Conservation (phyloP, 177 flowering plant genomes). For the Vitis hybrid region DNA sequence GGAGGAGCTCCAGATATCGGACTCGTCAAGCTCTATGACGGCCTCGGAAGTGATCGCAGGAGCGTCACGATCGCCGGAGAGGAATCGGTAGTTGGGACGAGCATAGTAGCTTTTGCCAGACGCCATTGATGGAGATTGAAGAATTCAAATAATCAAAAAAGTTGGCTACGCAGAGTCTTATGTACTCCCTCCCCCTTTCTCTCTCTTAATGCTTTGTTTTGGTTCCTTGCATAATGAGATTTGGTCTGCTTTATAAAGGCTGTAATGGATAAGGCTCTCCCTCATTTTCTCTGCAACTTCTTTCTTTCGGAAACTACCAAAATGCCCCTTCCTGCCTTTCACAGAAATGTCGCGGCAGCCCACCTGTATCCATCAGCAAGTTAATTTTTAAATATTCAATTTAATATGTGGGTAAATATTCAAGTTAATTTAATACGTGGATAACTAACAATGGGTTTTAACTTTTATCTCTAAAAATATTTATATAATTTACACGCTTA, state of each 20-base stretch:
- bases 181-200: neutral
- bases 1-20: slow-evolving; percentile 46
- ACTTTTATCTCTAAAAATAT: too few species aligned
- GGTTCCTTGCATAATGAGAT: slow-evolving; percentile 1
- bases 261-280: slow-evolving; percentile 45
- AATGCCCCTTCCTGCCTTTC: neutral
- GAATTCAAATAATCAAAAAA: neutral
- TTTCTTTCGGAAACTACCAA: slow-evolving; percentile 8
- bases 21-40: slow-evolving; percentile 56
- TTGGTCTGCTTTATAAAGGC: slow-evolving; percentile 42
- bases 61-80: slow-evolving; percentile 24
- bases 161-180: neutral
- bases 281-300: slow-evolving; percentile 12
- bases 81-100: slow-evolving; percentile 42
- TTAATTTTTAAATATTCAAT: too few species aligned
- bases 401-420: too few species aligned
- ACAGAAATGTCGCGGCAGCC: slow-evolving; percentile 13
- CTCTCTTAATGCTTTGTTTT: slow-evolving; percentile 1
- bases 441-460: too few species aligned
- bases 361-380: neutral
- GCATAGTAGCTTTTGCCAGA: slow-evolving; percentile 44
- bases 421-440: too few species aligned
- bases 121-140: slow-evolving; percentile 30
- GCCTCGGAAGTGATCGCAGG: slow-evolving; percentile 19
- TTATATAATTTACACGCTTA: too few species aligned